Percentiles rank a stretch among this genome's conserved stretches.
These are phyloP conservation scores for Dictyostelium brefeldianum DNA, from an alignment of 78 protist genomes.

Conservation along the genomic window DNA sequence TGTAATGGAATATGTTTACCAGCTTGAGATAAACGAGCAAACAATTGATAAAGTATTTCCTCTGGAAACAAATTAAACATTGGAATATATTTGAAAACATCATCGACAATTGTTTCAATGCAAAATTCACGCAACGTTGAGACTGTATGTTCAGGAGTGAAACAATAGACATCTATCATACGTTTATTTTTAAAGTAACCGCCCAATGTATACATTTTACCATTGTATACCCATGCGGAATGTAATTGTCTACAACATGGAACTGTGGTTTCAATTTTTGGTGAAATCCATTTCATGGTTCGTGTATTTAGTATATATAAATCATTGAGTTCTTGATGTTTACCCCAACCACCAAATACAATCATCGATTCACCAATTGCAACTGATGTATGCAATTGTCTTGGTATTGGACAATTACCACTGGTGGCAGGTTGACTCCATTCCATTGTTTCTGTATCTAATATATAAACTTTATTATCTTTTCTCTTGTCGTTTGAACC, in stretches of 20 bases:
- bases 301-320: constrained; percentile 64
- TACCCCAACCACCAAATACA: constrained; percentile 78
- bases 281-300: constrained; percentile 73
- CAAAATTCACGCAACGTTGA: constrained; percentile 53
- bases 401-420: constrained; percentile 62
- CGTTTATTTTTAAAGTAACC: constrained; percentile 64
- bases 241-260: constrained; percentile 74
- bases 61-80: constrained; percentile 41
- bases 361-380: constrained; percentile 67
- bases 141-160: constrained; percentile 57
- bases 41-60: constrained; percentile 35
- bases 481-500: constrained; percentile 77
- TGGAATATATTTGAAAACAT: constrained; percentile 26
- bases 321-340: constrained; percentile 71
- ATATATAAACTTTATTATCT: constrained; percentile 76
- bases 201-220: constrained; percentile 76
- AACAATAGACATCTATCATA: constrained; percentile 69
- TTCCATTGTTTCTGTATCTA: constrained; percentile 75
- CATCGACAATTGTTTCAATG: constrained; percentile 49
- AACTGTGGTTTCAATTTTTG: constrained; percentile 42
- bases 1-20: constrained; percentile 53
- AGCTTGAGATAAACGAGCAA: constrained; percentile 33
- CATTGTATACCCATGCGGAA: constrained; percentile 76
- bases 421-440: constrained; percentile 69
- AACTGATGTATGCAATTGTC: constrained; percentile 61